Percentiles rank a stretch among this genome's conserved stretches.
These are phyloP conservation scores for Camellia oleifera DNA, from an alignment of 179 eudicot species.

Conservation along the genomic window DNA sequence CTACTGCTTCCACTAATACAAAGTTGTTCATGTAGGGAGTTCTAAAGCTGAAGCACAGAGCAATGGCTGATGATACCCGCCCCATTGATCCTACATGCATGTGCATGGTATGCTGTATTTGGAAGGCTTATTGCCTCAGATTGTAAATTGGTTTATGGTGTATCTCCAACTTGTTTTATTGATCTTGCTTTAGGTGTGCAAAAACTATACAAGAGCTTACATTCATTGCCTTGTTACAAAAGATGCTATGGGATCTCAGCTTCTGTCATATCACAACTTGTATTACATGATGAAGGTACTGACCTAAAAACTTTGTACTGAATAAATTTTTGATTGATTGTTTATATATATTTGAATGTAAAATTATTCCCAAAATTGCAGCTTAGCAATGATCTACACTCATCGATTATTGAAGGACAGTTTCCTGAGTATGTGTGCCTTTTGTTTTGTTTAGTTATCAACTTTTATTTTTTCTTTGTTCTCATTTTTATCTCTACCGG, in stretches of 20 bases:
- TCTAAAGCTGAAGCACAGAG: conserved; percentile 65
- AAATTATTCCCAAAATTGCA: conserved; percentile 26
- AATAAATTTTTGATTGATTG: background rate
- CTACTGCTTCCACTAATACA: background rate
- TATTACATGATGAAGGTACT: conserved; percentile 84
- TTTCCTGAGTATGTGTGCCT: conserved; percentile 67
- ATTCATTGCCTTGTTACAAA: conserved; percentile 89
- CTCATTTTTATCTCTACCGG: background rate
- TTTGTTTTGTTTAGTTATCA: background rate
- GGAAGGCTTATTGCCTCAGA: conserved; percentile 1
- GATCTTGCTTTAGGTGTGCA: conserved; percentile 56
- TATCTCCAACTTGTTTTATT: background rate
- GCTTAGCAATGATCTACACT: conserved; percentile 85
- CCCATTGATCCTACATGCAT: conserved; percentile 79
- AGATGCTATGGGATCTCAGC: conserved; percentile 97
- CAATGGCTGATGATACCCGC: conserved; percentile 77
- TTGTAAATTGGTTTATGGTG: background rate
- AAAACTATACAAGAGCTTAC: conserved; percentile 80
- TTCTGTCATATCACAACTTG: conserved; percentile 83
- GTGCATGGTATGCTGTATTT: conserved; percentile 63
- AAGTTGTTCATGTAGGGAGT: conserved; percentile 54
- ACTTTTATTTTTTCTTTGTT: background rate
- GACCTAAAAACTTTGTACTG: background rate
- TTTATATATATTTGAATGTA: background rate
- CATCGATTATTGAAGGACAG: conserved; percentile 63